Conservation (phyloP, 441 rosid species). For the Pelargonium myrrhifolium region DNA sequence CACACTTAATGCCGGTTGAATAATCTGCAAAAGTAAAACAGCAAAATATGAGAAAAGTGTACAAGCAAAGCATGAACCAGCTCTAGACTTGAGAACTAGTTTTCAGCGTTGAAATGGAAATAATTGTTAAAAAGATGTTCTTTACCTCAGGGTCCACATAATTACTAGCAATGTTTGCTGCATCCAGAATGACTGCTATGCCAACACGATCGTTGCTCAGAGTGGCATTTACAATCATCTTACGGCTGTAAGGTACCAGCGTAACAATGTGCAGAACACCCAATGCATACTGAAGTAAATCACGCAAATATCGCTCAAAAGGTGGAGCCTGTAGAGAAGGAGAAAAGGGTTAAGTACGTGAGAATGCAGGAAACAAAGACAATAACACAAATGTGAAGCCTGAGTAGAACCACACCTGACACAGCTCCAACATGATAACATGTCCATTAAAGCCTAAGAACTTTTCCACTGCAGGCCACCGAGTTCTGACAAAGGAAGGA, state of each 20-base stretch:
- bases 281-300: conserved; percentile 90
- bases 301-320: conserved; percentile 90
- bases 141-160: conserved; percentile 91
- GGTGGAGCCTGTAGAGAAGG: conserved; percentile 76
- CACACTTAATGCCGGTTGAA: conserved; percentile 91
- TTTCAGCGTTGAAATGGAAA: neutral
- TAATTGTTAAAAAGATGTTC: conserved; percentile 5
- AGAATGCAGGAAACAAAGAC: conserved; percentile 11
- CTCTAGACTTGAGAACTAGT: neutral
- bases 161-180: conserved; percentile 73
- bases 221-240: conserved; percentile 75
- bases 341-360: conserved; percentile 10
- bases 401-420: conserved; percentile 55
- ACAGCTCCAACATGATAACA: conserved; percentile 81
- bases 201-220: conserved; percentile 88
- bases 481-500: conserved; percentile 77
- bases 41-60: conserved; percentile 3
- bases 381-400: conserved; percentile 7
- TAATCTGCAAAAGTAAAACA: conserved; percentile 49
- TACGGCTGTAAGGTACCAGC: conserved; percentile 77
- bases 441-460: conserved; percentile 79
- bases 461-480: conserved; percentile 79
- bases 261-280: conserved; percentile 95
- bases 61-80: neutral
- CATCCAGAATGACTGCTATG: conserved; percentile 90